A percentile compares a stretch with the other conserved stretches of the same genome.
Evolutionary conservation across 129 eudicot genomes (phyloP).

Genomic region (Flaveria brownii): DNA sequence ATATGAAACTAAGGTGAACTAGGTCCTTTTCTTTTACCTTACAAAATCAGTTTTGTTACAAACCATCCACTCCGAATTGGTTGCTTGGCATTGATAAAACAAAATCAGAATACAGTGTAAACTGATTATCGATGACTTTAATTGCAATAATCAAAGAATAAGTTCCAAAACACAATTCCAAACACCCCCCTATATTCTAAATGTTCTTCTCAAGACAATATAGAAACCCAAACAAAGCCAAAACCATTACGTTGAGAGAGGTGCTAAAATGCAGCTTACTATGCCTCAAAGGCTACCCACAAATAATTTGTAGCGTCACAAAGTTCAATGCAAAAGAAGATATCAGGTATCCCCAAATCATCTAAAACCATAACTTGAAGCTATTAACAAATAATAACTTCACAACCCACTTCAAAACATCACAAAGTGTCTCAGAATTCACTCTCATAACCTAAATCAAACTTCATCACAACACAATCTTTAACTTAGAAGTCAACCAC

Average conservation of each 20-base stretch:
- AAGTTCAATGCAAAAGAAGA: not conserved
- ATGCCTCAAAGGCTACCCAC: not conserved
- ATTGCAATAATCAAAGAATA: not conserved
- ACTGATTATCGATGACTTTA: not conserved
- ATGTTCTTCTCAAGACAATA: not conserved
- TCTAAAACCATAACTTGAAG: not conserved
- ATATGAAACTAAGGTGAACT: not conserved
- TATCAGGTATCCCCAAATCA: slow-evolving; percentile 7
- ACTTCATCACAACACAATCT: not conserved
- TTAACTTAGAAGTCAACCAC: slow-evolving; percentile 10
- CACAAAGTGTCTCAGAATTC: not conserved
- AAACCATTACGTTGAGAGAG: not conserved
- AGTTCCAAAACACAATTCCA: not conserved
- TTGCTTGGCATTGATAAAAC: not conserved
- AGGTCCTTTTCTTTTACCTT: not conserved
- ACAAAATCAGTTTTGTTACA: not conserved
- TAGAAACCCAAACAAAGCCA: not conserved
- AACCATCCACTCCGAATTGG: not conserved
- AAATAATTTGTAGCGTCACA: not conserved
- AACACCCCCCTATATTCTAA: not conserved
- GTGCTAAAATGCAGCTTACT: not conserved
- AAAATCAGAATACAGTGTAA: not conserved
- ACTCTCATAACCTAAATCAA: not conserved
- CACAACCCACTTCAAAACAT: not conserved
- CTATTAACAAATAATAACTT: not conserved